Conservation (phyloP, 2,329 filamentous ascomycete species). For the Cercospora brassicicola region DNA sequence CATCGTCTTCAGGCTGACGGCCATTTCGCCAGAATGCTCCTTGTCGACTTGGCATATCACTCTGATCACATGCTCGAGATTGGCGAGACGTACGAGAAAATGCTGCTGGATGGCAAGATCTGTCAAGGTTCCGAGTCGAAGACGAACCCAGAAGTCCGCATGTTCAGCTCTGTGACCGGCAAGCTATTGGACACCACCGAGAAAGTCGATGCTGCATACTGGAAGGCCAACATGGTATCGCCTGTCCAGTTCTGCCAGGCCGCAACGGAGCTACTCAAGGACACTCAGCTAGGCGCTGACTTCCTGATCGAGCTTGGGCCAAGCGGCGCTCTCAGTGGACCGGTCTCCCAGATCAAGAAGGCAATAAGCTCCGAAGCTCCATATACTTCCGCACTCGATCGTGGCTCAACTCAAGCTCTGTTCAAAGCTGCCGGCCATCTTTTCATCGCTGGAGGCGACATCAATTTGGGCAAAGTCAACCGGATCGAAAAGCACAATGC, state of each 20-base stretch:
- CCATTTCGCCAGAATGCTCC: constrained; percentile 40
- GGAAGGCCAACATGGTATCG: constrained; percentile 1
- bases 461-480: not conserved
- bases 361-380: not conserved
- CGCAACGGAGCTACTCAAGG: not conserved
- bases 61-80: constrained; percentile 39
- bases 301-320: constrained; percentile 12
- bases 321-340: not conserved
- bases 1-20: not conserved
- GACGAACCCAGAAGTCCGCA: not conserved
- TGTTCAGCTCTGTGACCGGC: not conserved
- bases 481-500: not conserved
- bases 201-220: not conserved
- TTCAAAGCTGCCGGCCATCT: not conserved
- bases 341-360: not conserved
- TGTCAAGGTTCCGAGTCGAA: not conserved
- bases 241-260: not conserved
- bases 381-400: not conserved
- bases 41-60: constrained; percentile 48
- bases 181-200: not conserved
- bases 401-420: not conserved
- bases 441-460: not conserved
- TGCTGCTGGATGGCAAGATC: not conserved
- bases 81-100: not conserved
- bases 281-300: not conserved